These are phyloP conservation scores for Colletotrichum cereale DNA, from an alignment of 2,329 filamentous ascomycete genomes.

Conservation along the genomic window DNA sequence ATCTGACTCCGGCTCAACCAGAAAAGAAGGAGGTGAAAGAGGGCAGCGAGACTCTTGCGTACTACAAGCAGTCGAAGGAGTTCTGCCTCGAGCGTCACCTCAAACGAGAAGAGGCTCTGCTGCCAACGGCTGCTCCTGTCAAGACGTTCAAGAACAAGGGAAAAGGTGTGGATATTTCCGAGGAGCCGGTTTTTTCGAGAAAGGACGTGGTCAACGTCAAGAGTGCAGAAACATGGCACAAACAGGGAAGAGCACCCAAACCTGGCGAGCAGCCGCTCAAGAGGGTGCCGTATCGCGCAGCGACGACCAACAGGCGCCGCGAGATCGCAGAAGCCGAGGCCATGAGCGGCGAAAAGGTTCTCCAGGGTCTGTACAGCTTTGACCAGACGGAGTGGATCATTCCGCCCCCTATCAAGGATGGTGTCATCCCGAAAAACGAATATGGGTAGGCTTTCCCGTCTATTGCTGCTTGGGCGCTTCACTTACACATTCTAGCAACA, in stretches of 20 bases:
- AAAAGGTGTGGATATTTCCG: slow-evolving; percentile 79
- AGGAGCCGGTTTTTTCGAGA: slow-evolving; percentile 85
- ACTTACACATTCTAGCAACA: slow-evolving; percentile 69
- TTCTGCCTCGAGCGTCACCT: slow-evolving; percentile 89
- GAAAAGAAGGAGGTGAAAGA: slow-evolving; percentile 81
- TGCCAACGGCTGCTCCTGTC: slow-evolving; percentile 75
- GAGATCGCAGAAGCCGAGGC: slow-evolving; percentile 90
- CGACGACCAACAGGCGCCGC: slow-evolving; percentile 86
- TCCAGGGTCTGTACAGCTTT: slow-evolving; percentile 86
- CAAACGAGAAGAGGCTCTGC: slow-evolving; percentile 90
- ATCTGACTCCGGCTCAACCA: slow-evolving; percentile 78
- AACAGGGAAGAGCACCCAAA: slow-evolving; percentile 86
- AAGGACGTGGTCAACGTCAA: slow-evolving; percentile 87
- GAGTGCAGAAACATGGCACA: slow-evolving; percentile 96
- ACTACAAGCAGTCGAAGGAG: slow-evolving; percentile 87
- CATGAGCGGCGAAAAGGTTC: slow-evolving; percentile 82
- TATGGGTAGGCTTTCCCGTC: slow-evolving; percentile 69
- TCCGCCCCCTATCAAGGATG: slow-evolving; percentile 85
- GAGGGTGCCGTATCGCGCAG: slow-evolving; percentile 88
- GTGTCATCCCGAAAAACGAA: slow-evolving; percentile 90
- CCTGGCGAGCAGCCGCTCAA: slow-evolving; percentile 83
- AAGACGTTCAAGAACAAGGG: slow-evolving; percentile 80
- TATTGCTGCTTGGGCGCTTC: too few species aligned
- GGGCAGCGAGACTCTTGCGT: slow-evolving; percentile 85
- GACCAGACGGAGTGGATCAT: slow-evolving; percentile 97